phyloP scores from a whole-genome alignment of 2,329 filamentous ascomycete genomes.

The Phaeoacremonium minimum region DNA sequence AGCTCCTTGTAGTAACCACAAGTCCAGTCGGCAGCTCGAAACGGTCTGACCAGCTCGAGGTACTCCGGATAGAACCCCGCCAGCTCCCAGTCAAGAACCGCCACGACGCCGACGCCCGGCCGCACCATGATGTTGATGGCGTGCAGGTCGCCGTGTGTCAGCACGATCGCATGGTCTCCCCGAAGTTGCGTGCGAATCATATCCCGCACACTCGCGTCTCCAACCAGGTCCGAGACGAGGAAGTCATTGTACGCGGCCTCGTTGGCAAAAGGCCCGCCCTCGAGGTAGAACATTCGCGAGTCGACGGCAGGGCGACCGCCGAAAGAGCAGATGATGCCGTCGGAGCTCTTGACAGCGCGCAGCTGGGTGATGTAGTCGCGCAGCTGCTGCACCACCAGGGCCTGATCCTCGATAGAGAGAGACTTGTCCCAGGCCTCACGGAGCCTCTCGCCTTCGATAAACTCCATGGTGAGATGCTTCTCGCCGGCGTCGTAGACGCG shows the following conservation, averaged over 20 bases:
- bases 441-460: neutral
- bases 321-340: neutral
- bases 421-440: neutral
- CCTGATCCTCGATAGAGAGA: neutral
- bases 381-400: neutral
- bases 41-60: neutral
- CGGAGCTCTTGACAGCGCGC: neutral
- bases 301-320: neutral
- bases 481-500: constrained; percentile 1
- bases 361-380: neutral
- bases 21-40: neutral
- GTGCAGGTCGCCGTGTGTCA: constrained; percentile 2
- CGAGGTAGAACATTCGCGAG: neutral
- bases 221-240: neutral
- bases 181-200: constrained; percentile 1
- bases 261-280: neutral
- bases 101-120: constrained; percentile 3
- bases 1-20: neutral
- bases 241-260: neutral
- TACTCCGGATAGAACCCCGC: constrained; percentile 6
- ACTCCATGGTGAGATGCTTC: neutral
- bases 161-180: constrained; percentile 10
- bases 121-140: constrained; percentile 3
- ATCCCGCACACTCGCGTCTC: neutral
- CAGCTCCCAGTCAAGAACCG: constrained; percentile 4